Evolutionary conservation across 768 basidiomycete genomes (phyloP).

Genomic region (Fistulinella prunicolor): DNA sequence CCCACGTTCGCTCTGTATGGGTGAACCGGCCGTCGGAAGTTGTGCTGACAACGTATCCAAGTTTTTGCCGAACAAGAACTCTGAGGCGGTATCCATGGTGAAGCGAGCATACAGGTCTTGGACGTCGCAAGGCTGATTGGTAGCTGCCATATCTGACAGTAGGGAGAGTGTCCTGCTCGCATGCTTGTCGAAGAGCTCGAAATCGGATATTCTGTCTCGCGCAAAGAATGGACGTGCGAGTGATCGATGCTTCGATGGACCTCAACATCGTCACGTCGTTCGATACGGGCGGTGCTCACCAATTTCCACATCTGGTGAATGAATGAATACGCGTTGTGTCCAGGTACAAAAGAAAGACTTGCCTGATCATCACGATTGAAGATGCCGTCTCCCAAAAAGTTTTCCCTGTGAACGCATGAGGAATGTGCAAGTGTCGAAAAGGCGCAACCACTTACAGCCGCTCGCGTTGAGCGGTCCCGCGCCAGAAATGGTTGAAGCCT

Average conservation of each 20-base stretch:
- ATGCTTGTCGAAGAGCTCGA: conserved; percentile 62
- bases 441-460: conserved; percentile 46
- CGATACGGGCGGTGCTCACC: conserved; percentile 33
- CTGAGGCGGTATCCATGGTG: conserved; percentile 68
- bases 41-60: conserved; percentile 55
- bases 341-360: conserved; percentile 15
- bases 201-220: conserved; percentile 67
- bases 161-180: conserved; percentile 46
- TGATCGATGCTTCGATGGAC: conserved; percentile 50
- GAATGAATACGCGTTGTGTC: conserved; percentile 5
- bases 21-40: conserved; percentile 48
- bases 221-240: conserved; percentile 74
- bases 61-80: conserved; percentile 69
- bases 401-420: conserved; percentile 31
- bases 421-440: neutral
- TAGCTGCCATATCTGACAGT: conserved; percentile 40
- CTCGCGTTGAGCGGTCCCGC: conserved; percentile 62
- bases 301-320: conserved; percentile 55
- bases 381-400: conserved; percentile 69
- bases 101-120: conserved; percentile 70
- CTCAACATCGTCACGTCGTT: conserved; percentile 3
- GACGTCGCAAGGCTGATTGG: conserved; percentile 50
- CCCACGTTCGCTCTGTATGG: conserved; percentile 53
- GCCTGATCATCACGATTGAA: conserved; percentile 77
- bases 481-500: conserved; percentile 66